Evolutionary conservation across 257 asterid species (phyloP), one percentile per base, ranked within the genome.

Genomic region (Fraxinus excelsior): DNA sequence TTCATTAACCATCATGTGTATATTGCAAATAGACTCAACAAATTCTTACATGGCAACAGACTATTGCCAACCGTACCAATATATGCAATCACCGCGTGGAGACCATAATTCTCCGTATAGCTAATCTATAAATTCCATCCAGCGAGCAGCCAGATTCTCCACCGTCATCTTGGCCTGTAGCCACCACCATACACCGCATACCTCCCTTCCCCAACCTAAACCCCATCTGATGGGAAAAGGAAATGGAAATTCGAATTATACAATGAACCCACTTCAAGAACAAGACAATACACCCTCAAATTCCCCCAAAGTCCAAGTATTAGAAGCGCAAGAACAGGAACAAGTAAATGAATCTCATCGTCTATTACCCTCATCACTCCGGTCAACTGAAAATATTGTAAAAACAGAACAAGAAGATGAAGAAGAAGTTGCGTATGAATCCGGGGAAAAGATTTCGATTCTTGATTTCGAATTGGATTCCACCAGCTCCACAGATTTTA

Each of bases 371-470:
- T 74, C 79, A 3, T 74, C 80, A 76, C 79, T 51, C 84, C 81
- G 76, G 21, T 76, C 70, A 28, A 42, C 65, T 64, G 73, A 80
- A 68, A 80, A 73, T 67, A 8, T 23, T 7, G 73, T 66, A 53
- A 66, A 62, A 40, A 69, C 28, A 5, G 84, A 25, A 56, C 66
- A 5, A 40, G 74, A 69, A n/a, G 87, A 72, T 18, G 91, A 84
- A 32, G 89, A 82, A 81, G 91, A 85, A 76, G 85, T 85, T 6
- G 89, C 89, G 31, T 90, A 79, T 78, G 94, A 87, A 69, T 77
- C 94, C 46, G 76, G 89, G 18, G 97, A 93, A 31, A 93, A 92
- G 84, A 86, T 92, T 72, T 71, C 75, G 67, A 79, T 89, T 46
- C 78, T 79, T 67, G 93, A 86, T 79, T 86, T 88, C 78, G 96